Conservation (phyloP, 2,329 filamentous ascomycete genomes). For the Pseudogymnoascus verrucosus region DNA sequence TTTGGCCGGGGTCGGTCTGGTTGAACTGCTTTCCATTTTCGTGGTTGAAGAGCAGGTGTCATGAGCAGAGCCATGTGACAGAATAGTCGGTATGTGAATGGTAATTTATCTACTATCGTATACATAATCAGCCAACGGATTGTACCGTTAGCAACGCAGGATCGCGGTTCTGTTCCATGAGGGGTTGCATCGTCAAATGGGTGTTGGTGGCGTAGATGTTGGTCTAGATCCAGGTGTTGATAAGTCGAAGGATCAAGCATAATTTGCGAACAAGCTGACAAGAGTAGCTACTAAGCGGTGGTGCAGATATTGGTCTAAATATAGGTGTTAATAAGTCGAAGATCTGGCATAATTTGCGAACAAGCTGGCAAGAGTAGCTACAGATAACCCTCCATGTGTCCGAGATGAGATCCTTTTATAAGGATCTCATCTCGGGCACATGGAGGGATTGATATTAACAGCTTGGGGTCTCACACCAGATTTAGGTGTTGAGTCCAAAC, state of each 20-base stretch:
- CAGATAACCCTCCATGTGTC: too few species aligned
- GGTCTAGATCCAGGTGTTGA: background rate
- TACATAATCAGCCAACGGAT: conserved; percentile 7
- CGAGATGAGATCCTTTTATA: too few species aligned
- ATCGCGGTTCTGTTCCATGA: background rate
- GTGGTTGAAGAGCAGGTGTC: background rate
- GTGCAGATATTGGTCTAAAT: too few species aligned
- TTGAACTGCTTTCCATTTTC: conserved; percentile 11
- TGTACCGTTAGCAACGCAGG: conserved; percentile 2
- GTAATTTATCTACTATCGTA: conserved; percentile 9
- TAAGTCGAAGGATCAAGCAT: background rate
- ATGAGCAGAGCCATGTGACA: conserved; percentile 10
- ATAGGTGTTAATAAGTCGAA: background rate
- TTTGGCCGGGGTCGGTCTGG: conserved; percentile 11
- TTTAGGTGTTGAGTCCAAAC: conserved; percentile 3
- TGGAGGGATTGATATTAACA: conserved; percentile 8
- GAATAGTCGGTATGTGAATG: conserved; percentile 11
- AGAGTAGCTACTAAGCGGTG: background rate
- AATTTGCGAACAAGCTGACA: background rate
- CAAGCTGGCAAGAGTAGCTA: conserved; percentile 8
- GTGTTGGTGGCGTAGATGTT: background rate
- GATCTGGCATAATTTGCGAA: background rate
- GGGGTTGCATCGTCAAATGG: conserved; percentile 1
- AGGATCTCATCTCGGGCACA: background rate
- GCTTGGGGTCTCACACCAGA: conserved; percentile 7